phyloP scores from a whole-genome alignment of 2,329 filamentous ascomycete species.

The Stemphylium beticola region DNA sequence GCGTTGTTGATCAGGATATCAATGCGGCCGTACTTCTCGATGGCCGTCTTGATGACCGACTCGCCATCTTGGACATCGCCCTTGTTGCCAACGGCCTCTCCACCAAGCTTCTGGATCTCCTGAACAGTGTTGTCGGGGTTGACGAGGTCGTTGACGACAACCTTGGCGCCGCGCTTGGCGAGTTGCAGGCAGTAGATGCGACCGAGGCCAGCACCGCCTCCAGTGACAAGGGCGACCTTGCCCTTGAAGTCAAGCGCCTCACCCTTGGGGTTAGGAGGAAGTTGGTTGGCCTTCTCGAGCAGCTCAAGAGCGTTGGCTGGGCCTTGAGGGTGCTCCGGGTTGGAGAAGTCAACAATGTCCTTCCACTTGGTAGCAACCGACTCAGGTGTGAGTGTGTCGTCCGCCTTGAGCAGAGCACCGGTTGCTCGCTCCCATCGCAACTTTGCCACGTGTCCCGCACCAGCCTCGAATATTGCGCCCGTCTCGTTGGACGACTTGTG shows the following conservation, averaged over 20 bases:
- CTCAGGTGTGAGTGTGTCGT: conserved; percentile 84
- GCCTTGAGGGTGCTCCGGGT: conserved; percentile 81
- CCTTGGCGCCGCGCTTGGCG: conserved; percentile 78
- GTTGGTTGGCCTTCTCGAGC: conserved; percentile 47
- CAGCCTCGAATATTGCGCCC: conserved; percentile 90
- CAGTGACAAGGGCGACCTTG: conserved; percentile 48
- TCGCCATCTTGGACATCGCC: conserved; percentile 93
- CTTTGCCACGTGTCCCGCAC: conserved; percentile 91
- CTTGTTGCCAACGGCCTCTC: conserved; percentile 90
- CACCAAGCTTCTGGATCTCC: conserved; percentile 89
- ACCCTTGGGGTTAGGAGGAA: conserved; percentile 40
- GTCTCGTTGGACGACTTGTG: conserved; percentile 89
- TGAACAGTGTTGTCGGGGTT: conserved; percentile 89
- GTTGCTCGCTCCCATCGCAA: conserved; percentile 92
- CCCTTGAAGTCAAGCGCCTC: conserved; percentile 46
- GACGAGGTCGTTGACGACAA: conserved; percentile 95
- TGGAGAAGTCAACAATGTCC: conserved; percentile 83
- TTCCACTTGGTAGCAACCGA: conserved; percentile 90
- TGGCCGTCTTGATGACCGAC: conserved; percentile 86
- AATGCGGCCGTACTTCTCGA: conserved; percentile 90
- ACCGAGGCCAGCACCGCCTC: conserved; percentile 68
- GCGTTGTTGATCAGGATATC: conserved; percentile 98
- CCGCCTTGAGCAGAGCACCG: conserved; percentile 87
- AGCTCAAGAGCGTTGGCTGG: conserved; percentile 87
- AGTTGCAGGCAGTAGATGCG: conserved; percentile 89